Conservation (phyloP, 176 grass and related monocot genomes). For the Aegilops umbellulata region DNA sequence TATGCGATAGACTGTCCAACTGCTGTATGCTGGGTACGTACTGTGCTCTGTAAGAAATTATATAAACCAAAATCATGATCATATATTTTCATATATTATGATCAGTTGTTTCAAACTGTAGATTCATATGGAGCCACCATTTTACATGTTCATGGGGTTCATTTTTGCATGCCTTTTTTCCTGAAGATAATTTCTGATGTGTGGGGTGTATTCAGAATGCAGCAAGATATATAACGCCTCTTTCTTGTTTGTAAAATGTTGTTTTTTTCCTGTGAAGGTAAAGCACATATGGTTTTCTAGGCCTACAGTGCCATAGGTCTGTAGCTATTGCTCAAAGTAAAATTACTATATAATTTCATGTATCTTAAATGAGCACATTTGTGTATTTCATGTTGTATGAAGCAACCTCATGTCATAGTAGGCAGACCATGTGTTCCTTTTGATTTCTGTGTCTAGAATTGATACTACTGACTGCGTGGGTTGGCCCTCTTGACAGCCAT, state of each 20-base stretch:
- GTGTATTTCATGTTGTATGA: constrained; percentile 5
- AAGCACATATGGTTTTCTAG: neutral
- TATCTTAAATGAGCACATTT: neutral
- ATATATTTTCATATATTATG: no score
- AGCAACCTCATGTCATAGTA: neutral
- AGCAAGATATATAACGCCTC: neutral
- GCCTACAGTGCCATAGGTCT: neutral
- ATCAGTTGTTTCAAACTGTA: neutral
- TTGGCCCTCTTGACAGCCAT: neutral
- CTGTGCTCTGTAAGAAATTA: neutral
- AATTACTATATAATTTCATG: neutral
- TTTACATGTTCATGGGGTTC: neutral
- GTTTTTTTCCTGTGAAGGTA: neutral
- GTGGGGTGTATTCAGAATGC: neutral
- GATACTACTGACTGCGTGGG: neutral
- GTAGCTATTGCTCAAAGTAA: neutral
- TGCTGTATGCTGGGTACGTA: neutral
- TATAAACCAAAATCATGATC: neutral
- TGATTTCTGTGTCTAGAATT: neutral
- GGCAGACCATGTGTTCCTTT: neutral
- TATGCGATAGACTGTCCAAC: neutral
- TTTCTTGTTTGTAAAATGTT: neutral
- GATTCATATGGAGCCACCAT: neutral
- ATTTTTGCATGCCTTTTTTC: neutral
- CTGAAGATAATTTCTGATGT: neutral